Evolutionary conservation across 306 rosid species (phyloP).

Genomic region (Rosa chinensis): DNA sequence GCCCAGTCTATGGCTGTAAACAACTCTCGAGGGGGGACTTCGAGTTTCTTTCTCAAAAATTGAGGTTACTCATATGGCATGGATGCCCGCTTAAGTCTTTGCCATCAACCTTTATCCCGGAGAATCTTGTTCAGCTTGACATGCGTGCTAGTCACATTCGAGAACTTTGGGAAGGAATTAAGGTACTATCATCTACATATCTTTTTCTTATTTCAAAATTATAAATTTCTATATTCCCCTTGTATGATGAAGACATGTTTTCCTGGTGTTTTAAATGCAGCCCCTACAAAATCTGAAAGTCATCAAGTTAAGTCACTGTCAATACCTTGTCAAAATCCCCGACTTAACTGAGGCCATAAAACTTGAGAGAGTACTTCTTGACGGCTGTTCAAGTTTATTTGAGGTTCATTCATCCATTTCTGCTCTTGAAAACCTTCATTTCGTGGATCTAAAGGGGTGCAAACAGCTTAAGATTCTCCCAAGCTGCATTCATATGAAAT

Average conservation of each 20-base stretch:
- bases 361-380: not conserved
- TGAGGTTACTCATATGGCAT: conserved; percentile 23
- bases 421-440: not conserved
- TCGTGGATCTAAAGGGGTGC: not conserved
- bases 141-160: not conserved
- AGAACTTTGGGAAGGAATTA: conserved; percentile 1
- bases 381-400: conserved; percentile 4
- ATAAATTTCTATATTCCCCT: not conserved
- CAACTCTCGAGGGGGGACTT: not conserved
- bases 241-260: no score
- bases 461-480: not conserved
- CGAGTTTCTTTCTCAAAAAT: not conserved
- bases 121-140: conserved; percentile 22
- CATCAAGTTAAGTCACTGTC: not conserved
- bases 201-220: no score
- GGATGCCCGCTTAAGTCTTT: conserved; percentile 12
- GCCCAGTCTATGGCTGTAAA: no score
- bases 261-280: not conserved
- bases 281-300: not conserved
- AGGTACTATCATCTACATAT: not conserved
- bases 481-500: not conserved
- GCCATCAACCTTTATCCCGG: not conserved
- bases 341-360: conserved; percentile 17
- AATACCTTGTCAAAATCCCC: conserved; percentile 2
- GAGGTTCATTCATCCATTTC: no score